Base-by-base conservation (phyloP, 108 stramenopile species). In the Fistulifera pelliculosa region DNA sequence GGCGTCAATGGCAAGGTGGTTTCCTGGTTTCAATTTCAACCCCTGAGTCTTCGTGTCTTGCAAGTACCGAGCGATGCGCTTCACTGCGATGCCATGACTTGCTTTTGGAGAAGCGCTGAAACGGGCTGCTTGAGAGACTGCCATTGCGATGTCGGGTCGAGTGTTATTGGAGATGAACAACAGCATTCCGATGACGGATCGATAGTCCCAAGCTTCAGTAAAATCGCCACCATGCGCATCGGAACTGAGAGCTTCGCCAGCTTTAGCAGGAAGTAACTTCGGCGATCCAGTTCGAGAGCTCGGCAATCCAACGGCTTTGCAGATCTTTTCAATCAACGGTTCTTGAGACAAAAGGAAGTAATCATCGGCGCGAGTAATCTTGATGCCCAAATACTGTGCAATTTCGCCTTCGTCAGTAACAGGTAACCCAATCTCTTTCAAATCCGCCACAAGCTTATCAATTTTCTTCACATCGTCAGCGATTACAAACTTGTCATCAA, bases 251-350 rank as follows among this genome's bases (percentile, higher is more conserved):
- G 40, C 40, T 13, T 41, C 40, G 14, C 14, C 40, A 41, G 40
- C 10, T 41, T 41, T 41, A 10, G 10, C 40, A 10, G n/a, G n/a
- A n/a, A n/a, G n/a, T n/a, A n/a, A n/a, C n/a, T n/a, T n/a, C n/a
- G n/a, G n/a, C n/a, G n/a, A n/a, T n/a, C n/a, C n/a, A n/a, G n/a
- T n/a, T n/a, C n/a, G n/a, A n/a, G 47, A 60, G 26, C 60, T 53
- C n/a, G 58, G 49, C 49, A 77, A 31, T 5, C 80, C 80, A 27
- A 73, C 66, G 13, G 71, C 66, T 0, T 44, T 44, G 22, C 81
- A 47, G 47, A 85, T 72, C 1, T 62, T 56, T 19, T 64, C 56
- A 27, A 60, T 74, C 12, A 76, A 58, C 8, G 75, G 75, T 17
- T 52, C 25, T 55, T 81, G 79, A 15, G 66, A 61, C 13, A 15